Evolutionary conservation across 2,329 filamentous ascomycete genomes (phyloP).

Genomic region (Phialophora tarda): DNA sequence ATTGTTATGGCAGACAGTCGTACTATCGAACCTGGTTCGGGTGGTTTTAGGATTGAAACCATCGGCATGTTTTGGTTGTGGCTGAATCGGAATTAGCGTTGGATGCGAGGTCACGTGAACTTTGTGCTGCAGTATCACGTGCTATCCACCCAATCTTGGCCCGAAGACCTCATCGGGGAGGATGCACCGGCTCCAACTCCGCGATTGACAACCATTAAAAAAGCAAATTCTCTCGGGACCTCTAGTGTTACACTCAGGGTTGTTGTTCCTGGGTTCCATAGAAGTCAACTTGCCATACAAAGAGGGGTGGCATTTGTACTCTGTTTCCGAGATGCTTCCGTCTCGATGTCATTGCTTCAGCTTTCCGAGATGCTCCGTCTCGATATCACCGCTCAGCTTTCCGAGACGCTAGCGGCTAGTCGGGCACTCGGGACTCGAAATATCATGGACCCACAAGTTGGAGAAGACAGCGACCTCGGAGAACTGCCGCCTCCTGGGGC

Average conservation of each 20-base stretch:
- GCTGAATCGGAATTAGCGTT: not conserved
- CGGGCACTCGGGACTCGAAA: no score
- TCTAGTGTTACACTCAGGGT: not conserved
- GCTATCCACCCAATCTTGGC: no score
- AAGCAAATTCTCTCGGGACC: not conserved
- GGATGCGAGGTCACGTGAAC: not conserved
- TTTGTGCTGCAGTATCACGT: no score
- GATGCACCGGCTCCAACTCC: not conserved
- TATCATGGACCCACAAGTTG: conserved; percentile 5
- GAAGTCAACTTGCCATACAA: not conserved
- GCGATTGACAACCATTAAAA: not conserved
- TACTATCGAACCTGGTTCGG: not conserved
- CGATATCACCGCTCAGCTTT: conserved; percentile 13
- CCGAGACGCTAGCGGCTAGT: conserved; percentile 23
- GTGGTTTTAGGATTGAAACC: not conserved
- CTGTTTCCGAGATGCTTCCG: conserved; percentile 27
- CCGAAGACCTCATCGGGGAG: not conserved
- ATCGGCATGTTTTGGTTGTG: conserved; percentile 2
- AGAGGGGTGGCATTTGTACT: not conserved
- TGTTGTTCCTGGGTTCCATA: not conserved
- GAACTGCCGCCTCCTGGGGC: conserved; percentile 11
- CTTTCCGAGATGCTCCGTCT: conserved; percentile 30
- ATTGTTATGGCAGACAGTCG: conserved; percentile 6
- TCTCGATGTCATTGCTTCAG: conserved; percentile 19
- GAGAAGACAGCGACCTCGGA: conserved; percentile 34